phyloP scores from a whole-genome alignment of 805 yeast genomes.

The Saccharomycopsis babjevae region DNA sequence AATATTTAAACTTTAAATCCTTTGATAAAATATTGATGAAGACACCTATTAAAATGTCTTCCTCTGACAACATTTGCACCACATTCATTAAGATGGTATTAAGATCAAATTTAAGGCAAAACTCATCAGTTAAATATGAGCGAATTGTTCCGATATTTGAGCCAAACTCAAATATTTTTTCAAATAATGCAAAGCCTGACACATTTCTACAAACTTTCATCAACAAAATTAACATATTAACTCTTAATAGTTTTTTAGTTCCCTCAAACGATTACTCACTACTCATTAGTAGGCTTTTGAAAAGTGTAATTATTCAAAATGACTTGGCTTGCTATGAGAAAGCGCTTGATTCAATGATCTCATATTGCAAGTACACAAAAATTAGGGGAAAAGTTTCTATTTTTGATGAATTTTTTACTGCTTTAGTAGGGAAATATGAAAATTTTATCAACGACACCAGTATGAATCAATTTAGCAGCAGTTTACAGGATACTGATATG shows the following conservation, averaged over 20 bases:
- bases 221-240: conserved; percentile 14
- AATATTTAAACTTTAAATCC: conserved; percentile 5
- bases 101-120: not conserved
- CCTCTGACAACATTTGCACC: conserved; percentile 10
- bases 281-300: not conserved
- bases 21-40: not conserved
- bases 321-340: conserved; percentile 11
- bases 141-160: conserved; percentile 16
- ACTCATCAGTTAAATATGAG: not conserved
- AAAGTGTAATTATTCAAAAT: conserved; percentile 9
- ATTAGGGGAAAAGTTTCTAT: not conserved
- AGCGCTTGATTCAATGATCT: conserved; percentile 8
- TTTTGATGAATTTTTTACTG: conserved; percentile 9
- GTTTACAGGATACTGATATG: not conserved
- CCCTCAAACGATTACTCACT: conserved; percentile 3
- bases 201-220: conserved; percentile 14
- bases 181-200: conserved; percentile 12
- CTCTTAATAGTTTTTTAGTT: conserved; percentile 11
- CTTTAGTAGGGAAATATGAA: not conserved
- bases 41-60: not conserved
- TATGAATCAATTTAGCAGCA: not conserved
- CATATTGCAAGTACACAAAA: not conserved
- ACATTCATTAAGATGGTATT: conserved; percentile 14
- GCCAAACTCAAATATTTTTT: conserved; percentile 12
- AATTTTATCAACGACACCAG: not conserved